Base-by-base conservation (phyloP, 208 protist genomes). In the Angomonas deanei region DNA sequence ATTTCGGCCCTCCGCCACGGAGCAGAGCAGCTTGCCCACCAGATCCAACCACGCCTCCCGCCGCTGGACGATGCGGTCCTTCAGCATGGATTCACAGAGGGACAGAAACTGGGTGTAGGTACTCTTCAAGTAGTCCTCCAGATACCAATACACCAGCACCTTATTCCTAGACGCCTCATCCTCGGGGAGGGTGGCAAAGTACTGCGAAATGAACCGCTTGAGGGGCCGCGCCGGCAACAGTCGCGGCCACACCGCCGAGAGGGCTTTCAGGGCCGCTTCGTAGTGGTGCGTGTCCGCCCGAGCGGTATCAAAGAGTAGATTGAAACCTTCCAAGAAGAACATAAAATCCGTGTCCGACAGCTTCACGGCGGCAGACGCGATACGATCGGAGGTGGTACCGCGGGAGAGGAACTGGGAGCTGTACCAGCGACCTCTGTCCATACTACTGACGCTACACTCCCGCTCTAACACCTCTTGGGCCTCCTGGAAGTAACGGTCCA, bases 51-150 rank as follows among this genome's bases (percentile, higher is more conserved):
- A 94, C 28, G 84, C 84, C 59, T 90, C 88, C 32, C 88, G 85
- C 30, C 87, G 81, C 69, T 93, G 78, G 64, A 90, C 72, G 30
- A 93, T 64, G 34, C 82, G 71, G 67, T 94, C 88, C 80, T 92
- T 93, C n/a, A 94, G 79, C 88, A 93, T 93, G 52, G 82, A 76
- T 71, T 96, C 86, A 26, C 79, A 78, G 27, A 94, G 71, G 30
- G 87, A 85, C 3, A 96, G 73, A 56, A 96, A 94, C 72, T 94
- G 87, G 1, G 81, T 76, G 54, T 93, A 96, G 33, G 84, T 93
- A 61, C 86, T 85, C 68, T 96, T 96, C 59, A 96, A 68, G 72
- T 91, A 91, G 62, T 96, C 91, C 68, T 96, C 91, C 33, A 96
- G 66, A 64, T 91, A 96, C 88, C 91, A 96, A 64, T 94, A 92